phyloP scores from a whole-genome alignment of 2,329 filamentous ascomycete species.

The Aspergillus sojae region DNA sequence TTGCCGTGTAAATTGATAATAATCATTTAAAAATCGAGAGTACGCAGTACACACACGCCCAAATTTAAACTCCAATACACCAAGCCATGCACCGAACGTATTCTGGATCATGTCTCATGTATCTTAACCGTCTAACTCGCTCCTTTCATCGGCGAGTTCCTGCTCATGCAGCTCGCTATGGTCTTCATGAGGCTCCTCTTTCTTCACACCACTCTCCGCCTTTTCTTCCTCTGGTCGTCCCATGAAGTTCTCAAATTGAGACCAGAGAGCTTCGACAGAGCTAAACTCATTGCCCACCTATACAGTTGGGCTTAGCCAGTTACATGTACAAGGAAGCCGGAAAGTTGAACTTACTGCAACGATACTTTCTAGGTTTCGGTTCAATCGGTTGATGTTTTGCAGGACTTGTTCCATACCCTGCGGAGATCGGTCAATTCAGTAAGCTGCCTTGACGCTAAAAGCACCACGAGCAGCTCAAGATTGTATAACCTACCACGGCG shows the following conservation, averaged over 20 bases:
- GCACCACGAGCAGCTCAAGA: too few species aligned
- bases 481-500: constrained; percentile 39
- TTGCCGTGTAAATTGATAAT: background rate
- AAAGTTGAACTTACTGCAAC: constrained; percentile 67
- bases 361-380: constrained; percentile 86
- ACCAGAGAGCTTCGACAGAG: constrained; percentile 96
- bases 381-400: constrained; percentile 93
- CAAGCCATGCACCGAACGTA: background rate
- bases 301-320: background rate
- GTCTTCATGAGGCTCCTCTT: constrained; percentile 25
- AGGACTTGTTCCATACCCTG: constrained; percentile 83
- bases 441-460: background rate
- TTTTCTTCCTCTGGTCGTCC: constrained; percentile 61
- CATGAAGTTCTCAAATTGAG: constrained; percentile 96
- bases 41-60: background rate
- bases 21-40: background rate
- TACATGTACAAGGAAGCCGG: background rate
- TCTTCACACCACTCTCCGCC: constrained; percentile 34
- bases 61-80: background rate
- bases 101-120: constrained; percentile 12
- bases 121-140: constrained; percentile 8
- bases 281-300: constrained; percentile 94
- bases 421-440: background rate
- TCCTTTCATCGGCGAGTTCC: constrained; percentile 17
- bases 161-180: constrained; percentile 27